Base-by-base conservation (phyloP, 495 filamentous ascomycete genomes). In the Pyrenula aspistea region DNA sequence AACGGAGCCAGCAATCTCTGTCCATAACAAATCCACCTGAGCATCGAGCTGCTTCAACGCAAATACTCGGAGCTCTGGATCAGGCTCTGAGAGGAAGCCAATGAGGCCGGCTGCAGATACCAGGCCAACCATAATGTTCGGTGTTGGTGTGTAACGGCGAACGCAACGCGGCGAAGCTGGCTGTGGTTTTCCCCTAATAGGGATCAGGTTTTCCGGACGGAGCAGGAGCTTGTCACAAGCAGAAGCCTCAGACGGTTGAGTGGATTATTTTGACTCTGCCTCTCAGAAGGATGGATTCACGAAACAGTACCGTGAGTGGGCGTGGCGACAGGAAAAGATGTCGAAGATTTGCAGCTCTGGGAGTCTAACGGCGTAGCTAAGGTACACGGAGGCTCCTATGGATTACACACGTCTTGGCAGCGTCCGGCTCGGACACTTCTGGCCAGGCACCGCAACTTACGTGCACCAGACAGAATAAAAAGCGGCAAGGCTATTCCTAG, bases 1-100 rank as follows among this genome's bases (percentile, higher is more conserved):
- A 64, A 99, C 81, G 50, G 87, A 84, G 53, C 84, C 89, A 24
- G 92, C 91, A 52, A 99, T 88, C 76, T 99, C 93, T 56, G 91
- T 90, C 94, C 94, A 99, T 59, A 97, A 79, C 54, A 90, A 84
- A 69, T 97, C 90, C 64, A 99, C 93, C 63, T 96, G 85, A 58
- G 93, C 87, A 72, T 97, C 93, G 65, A 97, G 80, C 58, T 87
- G 89, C 77, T 92, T 85, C 65, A 99, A 77, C 56, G 94, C 94
- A 69, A 95, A 97, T 63, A 89, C 83, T 74, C 87, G 89, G 64
- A 99, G 82, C 75, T 93, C 88, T 22, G 84, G 79, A 72, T 97
- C 93, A 53, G 92, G 88, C 68, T 99, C 94, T 60, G 90, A 86
- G 51, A 99, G 82, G 70, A 97, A 95, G 70, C 91, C 92, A 65